Evolutionary conservation across 1,139 yeast genomes (phyloP), one percentile per base, ranked within the genome.

Genomic region (Candida dubliniensis): DNA sequence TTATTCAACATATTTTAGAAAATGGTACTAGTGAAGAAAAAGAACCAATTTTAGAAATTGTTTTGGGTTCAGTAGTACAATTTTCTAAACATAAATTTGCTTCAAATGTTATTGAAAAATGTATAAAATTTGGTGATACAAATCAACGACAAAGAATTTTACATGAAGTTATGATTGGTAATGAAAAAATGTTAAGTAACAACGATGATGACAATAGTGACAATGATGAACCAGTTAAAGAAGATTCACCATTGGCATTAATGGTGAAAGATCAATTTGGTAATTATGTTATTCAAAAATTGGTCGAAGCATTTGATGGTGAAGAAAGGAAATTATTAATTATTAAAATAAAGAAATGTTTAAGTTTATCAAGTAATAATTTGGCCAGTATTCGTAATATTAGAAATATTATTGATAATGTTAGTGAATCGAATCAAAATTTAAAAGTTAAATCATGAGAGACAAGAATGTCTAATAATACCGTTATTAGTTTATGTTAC

Each of bases 201-300:
- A 5, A 18, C 5, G 23, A 18, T 18, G 5, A 4, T 18, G 23
- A 18, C n/a, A n/a, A n/a, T n/a, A n/a, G n/a, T n/a, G n/a, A n/a
- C n/a, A 46, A 61, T 46, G 59, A 67, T 54, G 80, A 76, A 36
- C 77, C 82, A 23, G 64, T 57, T 8, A 80, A 74, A 47, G 86
- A 81, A 51, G 78, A 76, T 42, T 77, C 87, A 1, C 79, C 89
- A 11, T 70, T 86, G 53, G 87, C 87, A 12, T 66, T 84, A 46
- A 90, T 93, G 98, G 91, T 95, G 90, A 88, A 89, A 62, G 99
- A 93, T 64, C 99, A 93, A 62, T 95, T 86, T 67, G 99, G 98
- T 15, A 93, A 93, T 64, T 93, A 93, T 61, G 99, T 93, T 38
- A 89, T 93, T 46, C 99, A 93, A 66, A 93, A 93, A 63, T 76